Conservation (phyloP, 2,329 filamentous ascomycete species). For the Hypomyces rosellus region DNA sequence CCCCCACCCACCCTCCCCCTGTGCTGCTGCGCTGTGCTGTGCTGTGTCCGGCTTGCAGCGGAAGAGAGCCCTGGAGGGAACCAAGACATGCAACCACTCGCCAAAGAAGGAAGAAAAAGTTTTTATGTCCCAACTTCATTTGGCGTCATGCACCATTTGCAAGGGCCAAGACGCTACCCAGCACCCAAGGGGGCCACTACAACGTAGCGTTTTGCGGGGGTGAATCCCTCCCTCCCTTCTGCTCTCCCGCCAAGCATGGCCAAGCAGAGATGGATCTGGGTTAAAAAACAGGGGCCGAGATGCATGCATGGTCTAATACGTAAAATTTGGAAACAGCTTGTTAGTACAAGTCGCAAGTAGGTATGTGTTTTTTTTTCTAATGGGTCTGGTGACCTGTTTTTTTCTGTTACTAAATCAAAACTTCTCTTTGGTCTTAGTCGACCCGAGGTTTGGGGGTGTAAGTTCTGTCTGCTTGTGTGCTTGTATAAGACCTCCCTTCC, state of each 20-base stretch:
- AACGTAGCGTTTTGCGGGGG: conserved; percentile 12
- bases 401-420: neutral
- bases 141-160: too few species aligned
- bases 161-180: too few species aligned
- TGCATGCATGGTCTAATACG: too few species aligned
- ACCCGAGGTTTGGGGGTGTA: neutral
- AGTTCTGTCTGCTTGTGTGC: too few species aligned
- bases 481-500: neutral
- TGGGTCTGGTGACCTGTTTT: conserved; percentile 5
- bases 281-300: neutral
- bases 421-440: neutral
- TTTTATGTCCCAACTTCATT: too few species aligned
- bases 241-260: neutral
- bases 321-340: too few species aligned
- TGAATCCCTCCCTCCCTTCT: neutral
- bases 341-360: too few species aligned
- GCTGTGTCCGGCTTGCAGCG: too few species aligned
- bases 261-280: neutral
- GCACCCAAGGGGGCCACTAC: neutral
- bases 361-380: neutral
- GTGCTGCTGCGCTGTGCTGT: too few species aligned
- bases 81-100: too few species aligned
- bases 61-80: too few species aligned
- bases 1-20: too few species aligned
- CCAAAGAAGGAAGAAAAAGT: neutral